Evolutionary conservation across 2,329 filamentous ascomycete species (phyloP), one percentile per base, ranked within the genome.

Genomic region (Aureobasidium sp.): DNA sequence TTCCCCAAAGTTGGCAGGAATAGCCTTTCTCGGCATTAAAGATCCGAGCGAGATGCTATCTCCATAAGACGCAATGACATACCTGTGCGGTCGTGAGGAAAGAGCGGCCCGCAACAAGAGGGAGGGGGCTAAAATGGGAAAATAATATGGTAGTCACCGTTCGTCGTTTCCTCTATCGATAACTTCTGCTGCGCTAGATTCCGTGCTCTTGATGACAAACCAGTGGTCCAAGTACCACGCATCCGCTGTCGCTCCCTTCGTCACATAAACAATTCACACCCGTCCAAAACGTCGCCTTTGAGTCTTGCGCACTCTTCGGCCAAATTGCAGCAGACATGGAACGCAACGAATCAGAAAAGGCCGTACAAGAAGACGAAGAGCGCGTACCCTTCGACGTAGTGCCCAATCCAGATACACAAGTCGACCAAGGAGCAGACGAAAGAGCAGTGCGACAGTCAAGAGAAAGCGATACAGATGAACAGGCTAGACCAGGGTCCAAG

Each of bases 361-460:
- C 34, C 17, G 52, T 51, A 3, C 29, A 50, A 15, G 13, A 36
- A 27, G 61, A 62, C 3, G 42, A 62, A 41, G n/a, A 42, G 27
- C 61, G 61, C 15, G 52, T 50, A 6, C 61, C 61, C 15, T 62
- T 51, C 36, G 61, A 58, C 42, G 52, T 53, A 17, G 52, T 58
- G 12, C 51, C 61, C 26, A 51, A 62, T 34, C 32, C 44, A 13
- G 32, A 41, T 9, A 34, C 51, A 17, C 41, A 17, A 41, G 44
- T 48, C 34, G 44, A 58, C 27, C 46, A 51, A 52, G 34, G 39
- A 27, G 44, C n/a, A 32, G 47, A 56, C 20, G 36, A 51, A 13
- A 41, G 32, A 44, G 46, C 52, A 39, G 36, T 59, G 20, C 42
- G 58, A 9, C 29, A 53, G 20, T 44, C 44, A 37, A 61, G 41